Evolutionary conservation across 805 yeast species (phyloP), one percentile per base, ranked within the genome.

Genomic region (Saturnispora saitoi): DNA sequence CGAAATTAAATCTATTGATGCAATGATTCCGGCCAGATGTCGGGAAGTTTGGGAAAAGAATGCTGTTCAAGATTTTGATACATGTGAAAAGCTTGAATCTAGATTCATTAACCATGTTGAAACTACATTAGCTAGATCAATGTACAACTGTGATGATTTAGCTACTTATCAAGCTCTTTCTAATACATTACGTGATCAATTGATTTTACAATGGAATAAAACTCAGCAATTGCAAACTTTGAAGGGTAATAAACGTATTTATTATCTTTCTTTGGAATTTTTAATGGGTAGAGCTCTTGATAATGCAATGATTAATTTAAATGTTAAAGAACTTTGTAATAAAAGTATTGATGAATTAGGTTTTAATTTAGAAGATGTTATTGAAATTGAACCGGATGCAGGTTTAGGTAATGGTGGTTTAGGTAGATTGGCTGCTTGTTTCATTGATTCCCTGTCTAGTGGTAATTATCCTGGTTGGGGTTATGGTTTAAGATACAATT

Each of bases 401-500:
- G 96, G 89, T 24, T 75, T 89, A 48, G 97, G 97, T 60, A 90
- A 90, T 61, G 97, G 97, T 62, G 97, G 97, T 54, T 71, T 89
- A 49, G 97, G 97, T 54, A 79, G 97, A 63, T 73, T 89, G 61
- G 96, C 96, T 20, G 96, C 96, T 19, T 90, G 96, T 68, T 89
- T 88, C 63, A 78, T 89, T 43, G 96, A 90, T 68, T 87, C 96
- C 1, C 70, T 89, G 63, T 79, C 93, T 32, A 81, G 95, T 4
- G 83, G 86, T 55, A 81, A 86, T 65, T 86, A 86, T 65, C 88
- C 95, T 15, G 95, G 95, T 45, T 89, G 97, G 97, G 97, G 97
- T 54, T 89, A 89, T 65, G 96, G 97, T 51, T 71, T 89, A 57
- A 83, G 95, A 63, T 89, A 89, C 70, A 88, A 88, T 67, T 89